Evolutionary conservation across 139 green algal genomes (phyloP).

Genomic region (Auxenochlorella pyrenoidosa): DNA sequence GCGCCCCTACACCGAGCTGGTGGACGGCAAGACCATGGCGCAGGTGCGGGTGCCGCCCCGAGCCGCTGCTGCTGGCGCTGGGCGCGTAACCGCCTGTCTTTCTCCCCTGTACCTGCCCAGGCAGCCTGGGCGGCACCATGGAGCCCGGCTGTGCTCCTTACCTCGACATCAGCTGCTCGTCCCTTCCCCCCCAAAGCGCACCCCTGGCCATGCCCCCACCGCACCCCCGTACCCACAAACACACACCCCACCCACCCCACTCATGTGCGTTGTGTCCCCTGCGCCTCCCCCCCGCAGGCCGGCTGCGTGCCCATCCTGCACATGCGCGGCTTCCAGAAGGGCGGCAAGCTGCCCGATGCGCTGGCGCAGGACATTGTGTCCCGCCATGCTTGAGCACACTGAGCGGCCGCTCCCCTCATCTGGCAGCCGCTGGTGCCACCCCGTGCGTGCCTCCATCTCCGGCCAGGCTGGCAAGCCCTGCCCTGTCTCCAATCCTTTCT

Average conservation of each 20-base stretch:
- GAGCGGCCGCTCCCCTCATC: neutral
- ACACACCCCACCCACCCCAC: neutral
- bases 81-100: too few species aligned
- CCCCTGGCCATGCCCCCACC: too few species aligned
- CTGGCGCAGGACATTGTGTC: conserved; percentile 66
- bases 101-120: too few species aligned
- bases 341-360: conserved; percentile 66
- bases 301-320: conserved; percentile 96
- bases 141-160: too few species aligned
- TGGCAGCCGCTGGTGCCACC: neutral
- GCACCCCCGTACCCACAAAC: too few species aligned
- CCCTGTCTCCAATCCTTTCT: too few species aligned
- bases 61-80: too few species aligned
- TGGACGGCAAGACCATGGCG: conserved; percentile 76
- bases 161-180: too few species aligned
- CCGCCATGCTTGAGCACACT: neutral
- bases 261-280: too few species aligned
- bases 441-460: neutral
- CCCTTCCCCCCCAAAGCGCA: too few species aligned
- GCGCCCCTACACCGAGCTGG: conserved; percentile 70
- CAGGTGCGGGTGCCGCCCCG: conserved; percentile 38
- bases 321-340: conserved; percentile 94
- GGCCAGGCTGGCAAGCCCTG: too few species aligned
- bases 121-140: too few species aligned
- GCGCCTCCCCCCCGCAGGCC: conserved; percentile 33